A percentile compares a stretch with the other conserved stretches of the same genome.
Conservation (phyloP, 78 protist genomes). For the Isochrysis galbana region DNA sequence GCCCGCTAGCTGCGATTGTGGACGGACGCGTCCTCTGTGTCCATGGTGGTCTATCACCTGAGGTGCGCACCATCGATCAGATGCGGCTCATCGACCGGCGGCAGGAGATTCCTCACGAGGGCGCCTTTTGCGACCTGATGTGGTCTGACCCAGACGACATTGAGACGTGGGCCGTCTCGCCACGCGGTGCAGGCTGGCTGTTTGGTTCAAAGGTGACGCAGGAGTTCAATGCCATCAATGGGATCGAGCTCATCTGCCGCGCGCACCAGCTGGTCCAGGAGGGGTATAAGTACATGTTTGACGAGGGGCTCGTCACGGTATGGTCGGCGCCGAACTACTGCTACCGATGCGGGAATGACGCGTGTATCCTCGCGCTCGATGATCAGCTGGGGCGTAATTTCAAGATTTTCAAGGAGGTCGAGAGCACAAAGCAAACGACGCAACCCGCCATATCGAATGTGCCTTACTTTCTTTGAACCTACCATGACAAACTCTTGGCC, state of each 20-base stretch:
- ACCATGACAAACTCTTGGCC: no score
- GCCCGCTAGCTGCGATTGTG: constrained; percentile 57
- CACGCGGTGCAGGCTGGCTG: constrained; percentile 98
- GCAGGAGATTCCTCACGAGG: constrained; percentile 96
- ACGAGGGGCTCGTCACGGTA: constrained; percentile 89
- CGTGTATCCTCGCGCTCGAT: constrained; percentile 83
- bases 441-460: background rate
- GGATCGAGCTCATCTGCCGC: constrained; percentile 86
- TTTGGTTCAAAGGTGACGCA: constrained; percentile 81
- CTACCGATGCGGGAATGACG: constrained; percentile 90
- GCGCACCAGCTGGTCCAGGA: constrained; percentile 98
- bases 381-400: constrained; percentile 71
- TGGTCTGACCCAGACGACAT: constrained; percentile 99
- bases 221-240: constrained; percentile 81
- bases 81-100: constrained; percentile 76
- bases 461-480: background rate
- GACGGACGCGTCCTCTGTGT: constrained; percentile 79
- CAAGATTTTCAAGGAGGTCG: constrained; percentile 41
- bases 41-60: constrained; percentile 51
- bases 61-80: constrained; percentile 82
- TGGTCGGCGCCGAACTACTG: constrained; percentile 99
- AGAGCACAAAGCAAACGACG: background rate
- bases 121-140: constrained; percentile 96
- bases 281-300: constrained; percentile 94
- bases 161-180: constrained; percentile 87